Percentiles rank a stretch among this genome's conserved stretches.
Conservation (phyloP, 2,329 filamentous ascomycete species). For the Paraphoma sp. region DNA sequence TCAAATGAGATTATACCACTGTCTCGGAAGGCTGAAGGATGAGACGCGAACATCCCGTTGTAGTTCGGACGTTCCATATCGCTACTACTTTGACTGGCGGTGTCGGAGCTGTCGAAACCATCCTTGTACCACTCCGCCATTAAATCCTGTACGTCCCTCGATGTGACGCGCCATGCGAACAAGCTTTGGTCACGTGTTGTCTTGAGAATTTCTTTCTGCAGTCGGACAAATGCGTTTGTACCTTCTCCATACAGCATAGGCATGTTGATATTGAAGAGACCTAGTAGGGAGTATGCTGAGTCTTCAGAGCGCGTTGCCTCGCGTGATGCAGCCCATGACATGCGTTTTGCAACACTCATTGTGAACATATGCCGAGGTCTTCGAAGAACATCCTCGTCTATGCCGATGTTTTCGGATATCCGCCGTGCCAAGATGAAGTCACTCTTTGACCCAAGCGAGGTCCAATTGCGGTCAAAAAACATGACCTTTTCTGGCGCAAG, state of each 20-base stretch:
- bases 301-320: slow-evolving; percentile 26
- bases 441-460: slow-evolving; percentile 7
- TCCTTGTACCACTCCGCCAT: too few relatives aligned
- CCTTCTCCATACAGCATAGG: slow-evolving; percentile 39
- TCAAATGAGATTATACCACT: too few relatives aligned
- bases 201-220: slow-evolving; percentile 29
- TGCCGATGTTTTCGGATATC: background rate
- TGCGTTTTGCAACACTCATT: slow-evolving; percentile 1
- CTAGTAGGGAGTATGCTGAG: slow-evolving; percentile 32
- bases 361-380: background rate
- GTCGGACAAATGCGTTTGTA: slow-evolving; percentile 22
- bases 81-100: too few relatives aligned
- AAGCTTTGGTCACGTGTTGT: slow-evolving; percentile 14
- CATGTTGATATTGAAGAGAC: slow-evolving; percentile 26
- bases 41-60: too few relatives aligned
- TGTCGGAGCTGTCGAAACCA: too few relatives aligned
- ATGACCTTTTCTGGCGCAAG: slow-evolving; percentile 10
- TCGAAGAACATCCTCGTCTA: background rate
- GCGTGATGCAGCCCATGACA: slow-evolving; percentile 6
- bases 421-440: background rate
- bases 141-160: too few relatives aligned
- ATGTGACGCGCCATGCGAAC: slow-evolving; percentile 11
- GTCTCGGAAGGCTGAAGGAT: too few relatives aligned
- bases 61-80: too few relatives aligned
- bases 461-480: slow-evolving; percentile 15